Evolutionary conservation across 148 eudicot species (phyloP).

Genomic region (Persicaria maculosa): DNA sequence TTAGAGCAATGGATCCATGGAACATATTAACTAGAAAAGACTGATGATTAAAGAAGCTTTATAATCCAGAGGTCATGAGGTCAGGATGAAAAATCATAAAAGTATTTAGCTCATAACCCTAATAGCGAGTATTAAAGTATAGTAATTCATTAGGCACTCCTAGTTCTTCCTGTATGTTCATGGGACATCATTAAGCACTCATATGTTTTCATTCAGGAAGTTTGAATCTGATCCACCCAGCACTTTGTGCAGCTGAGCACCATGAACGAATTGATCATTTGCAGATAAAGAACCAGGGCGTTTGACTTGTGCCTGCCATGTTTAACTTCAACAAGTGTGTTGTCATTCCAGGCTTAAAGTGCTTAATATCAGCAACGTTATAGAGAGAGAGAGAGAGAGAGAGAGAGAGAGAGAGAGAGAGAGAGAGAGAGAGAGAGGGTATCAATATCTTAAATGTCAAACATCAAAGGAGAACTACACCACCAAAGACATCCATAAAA

Average conservation of each 20-base stretch:
- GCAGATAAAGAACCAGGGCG: background rate
- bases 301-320: background rate
- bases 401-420: background rate
- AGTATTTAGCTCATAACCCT: slow-evolving; percentile 1
- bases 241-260: background rate
- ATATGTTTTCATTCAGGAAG: background rate
- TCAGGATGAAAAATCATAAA: background rate
- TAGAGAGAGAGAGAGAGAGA: background rate
- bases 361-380: background rate
- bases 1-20: slow-evolving; percentile 1
- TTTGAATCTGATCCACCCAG: background rate
- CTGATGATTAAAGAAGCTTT: background rate
- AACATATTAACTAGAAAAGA: background rate
- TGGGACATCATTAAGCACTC: background rate
- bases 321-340: background rate
- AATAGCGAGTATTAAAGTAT: background rate
- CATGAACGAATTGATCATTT: background rate
- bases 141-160: background rate
- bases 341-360: background rate
- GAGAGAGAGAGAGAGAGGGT: background rate
- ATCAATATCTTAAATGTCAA: background rate
- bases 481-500: background rate
- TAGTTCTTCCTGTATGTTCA: background rate
- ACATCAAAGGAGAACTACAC: background rate
- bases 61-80: background rate